Percentiles rank a stretch among this genome's conserved stretches.
phyloP scores from a whole-genome alignment of 2,329 filamentous ascomycete genomes.

The Elsinoe ampelina region DNA sequence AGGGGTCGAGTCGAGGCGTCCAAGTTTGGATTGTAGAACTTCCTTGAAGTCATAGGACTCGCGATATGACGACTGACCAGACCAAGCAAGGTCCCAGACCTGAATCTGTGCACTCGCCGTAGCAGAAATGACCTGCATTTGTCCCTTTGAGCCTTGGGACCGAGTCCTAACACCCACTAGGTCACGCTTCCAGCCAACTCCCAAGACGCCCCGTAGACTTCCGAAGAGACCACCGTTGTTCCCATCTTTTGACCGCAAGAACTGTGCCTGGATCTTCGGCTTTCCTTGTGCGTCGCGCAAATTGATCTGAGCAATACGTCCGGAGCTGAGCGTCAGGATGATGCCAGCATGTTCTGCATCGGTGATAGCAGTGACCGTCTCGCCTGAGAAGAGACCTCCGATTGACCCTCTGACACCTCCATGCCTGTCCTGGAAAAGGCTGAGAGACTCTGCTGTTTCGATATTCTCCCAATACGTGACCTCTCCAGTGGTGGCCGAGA shows the following conservation, averaged over 20 bases:
- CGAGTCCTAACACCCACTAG: constrained; percentile 73
- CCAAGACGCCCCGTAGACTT: constrained; percentile 68
- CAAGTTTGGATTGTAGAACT: constrained; percentile 53
- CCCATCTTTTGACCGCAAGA: constrained; percentile 56
- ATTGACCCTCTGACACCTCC: constrained; percentile 69
- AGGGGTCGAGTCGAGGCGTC: constrained; percentile 42
- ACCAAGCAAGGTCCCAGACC: constrained; percentile 81
- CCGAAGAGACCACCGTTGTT: constrained; percentile 63
- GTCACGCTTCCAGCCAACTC: constrained; percentile 62
- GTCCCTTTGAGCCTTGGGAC: constrained; percentile 61
- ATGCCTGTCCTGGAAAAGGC: constrained; percentile 71
- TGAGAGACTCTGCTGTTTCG: constrained; percentile 74
- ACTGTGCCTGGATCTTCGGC: constrained; percentile 67
- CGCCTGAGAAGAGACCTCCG: constrained; percentile 64
- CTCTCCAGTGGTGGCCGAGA: constrained; percentile 75
- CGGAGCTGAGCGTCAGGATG: constrained; percentile 73
- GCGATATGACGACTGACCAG: constrained; percentile 68
- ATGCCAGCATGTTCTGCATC: constrained; percentile 84
- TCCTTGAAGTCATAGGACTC: constrained; percentile 62
- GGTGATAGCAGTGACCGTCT: constrained; percentile 66
- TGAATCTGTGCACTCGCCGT: constrained; percentile 71
- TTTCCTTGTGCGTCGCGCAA: constrained; percentile 81
- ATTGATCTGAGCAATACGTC: constrained; percentile 76
- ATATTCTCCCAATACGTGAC: constrained; percentile 95
- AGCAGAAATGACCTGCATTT: constrained; percentile 73